Conservation (phyloP, 805 yeast species). For the Candida peoriensis region DNA sequence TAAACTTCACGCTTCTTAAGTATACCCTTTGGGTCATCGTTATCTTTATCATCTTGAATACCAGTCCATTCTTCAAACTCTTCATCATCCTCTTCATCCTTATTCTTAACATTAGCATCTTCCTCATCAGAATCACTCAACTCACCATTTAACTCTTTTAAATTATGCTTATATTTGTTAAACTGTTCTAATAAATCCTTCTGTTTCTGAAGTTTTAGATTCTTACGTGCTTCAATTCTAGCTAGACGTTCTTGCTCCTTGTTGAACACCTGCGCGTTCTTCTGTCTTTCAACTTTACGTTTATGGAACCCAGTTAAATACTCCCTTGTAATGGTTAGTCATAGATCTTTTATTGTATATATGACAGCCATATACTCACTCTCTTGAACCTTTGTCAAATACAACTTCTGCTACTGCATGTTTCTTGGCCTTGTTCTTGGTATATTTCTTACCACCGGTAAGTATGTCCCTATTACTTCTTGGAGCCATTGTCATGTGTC, state of each 20-base stretch:
- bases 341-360: not conserved
- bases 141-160: slow-evolving; percentile 25
- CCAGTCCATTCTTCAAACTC: slow-evolving; percentile 36
- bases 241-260: slow-evolving; percentile 74
- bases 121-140: slow-evolving; percentile 13
- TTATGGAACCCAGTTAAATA: slow-evolving; percentile 94
- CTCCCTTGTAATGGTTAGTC: slow-evolving; percentile 35
- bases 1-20: slow-evolving; percentile 23
- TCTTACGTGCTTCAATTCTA: slow-evolving; percentile 70
- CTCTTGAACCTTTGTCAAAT: slow-evolving; percentile 74
- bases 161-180: slow-evolving; percentile 47
- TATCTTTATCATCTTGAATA: slow-evolving; percentile 25
- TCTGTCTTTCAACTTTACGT: slow-evolving; percentile 82
- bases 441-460: slow-evolving; percentile 81
- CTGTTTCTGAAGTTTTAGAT: slow-evolving; percentile 62
- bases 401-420: slow-evolving; percentile 78
- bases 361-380: slow-evolving; percentile 24
- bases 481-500: slow-evolving; percentile 16
- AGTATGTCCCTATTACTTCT: slow-evolving; percentile 71
- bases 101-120: slow-evolving; percentile 14
- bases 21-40: slow-evolving; percentile 19
- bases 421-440: slow-evolving; percentile 58
- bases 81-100: slow-evolving; percentile 11
- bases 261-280: slow-evolving; percentile 71
- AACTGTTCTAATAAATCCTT: slow-evolving; percentile 60